Conservation (phyloP, 768 basidiomycete species). For the Auricularia cornea region DNA sequence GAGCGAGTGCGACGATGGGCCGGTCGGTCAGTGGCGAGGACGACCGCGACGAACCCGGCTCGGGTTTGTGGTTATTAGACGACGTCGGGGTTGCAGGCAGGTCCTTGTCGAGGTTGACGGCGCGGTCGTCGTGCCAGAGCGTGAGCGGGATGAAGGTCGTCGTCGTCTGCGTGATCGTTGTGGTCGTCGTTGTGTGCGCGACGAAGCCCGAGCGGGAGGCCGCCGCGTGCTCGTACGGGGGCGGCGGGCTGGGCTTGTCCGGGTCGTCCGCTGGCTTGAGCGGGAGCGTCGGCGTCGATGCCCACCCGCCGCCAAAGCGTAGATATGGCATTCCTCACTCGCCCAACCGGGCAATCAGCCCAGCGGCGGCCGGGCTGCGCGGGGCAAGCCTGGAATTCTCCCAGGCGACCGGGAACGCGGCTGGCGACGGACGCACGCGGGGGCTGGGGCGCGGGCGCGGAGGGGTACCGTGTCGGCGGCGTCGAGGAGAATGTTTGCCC, state of each 20-base stretch:
- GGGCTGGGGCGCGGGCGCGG: no score
- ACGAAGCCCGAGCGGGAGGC: neutral
- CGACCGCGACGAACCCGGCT: neutral
- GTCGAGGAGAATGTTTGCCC: no score
- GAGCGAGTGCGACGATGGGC: slow-evolving; percentile 39
- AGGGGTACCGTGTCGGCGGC: no score
- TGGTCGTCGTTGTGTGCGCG: neutral
- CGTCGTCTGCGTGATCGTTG: slow-evolving; percentile 42
- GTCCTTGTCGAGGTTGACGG: slow-evolving; percentile 32
- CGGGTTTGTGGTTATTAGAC: slow-evolving; percentile 16
- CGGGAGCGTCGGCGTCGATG: neutral
- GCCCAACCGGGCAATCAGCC: no score
- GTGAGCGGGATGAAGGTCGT: slow-evolving; percentile 55
- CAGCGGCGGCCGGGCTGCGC: no score
- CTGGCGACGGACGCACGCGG: no score
- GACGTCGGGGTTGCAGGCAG: slow-evolving; percentile 41
- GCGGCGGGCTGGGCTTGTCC: slow-evolving; percentile 25
- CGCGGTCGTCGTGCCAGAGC: slow-evolving; percentile 44
- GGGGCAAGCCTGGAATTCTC: no score
- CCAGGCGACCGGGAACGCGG: no score
- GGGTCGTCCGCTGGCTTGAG: slow-evolving; percentile 15
- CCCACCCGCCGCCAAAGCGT: neutral
- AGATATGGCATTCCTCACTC: neutral
- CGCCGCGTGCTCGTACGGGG: slow-evolving; percentile 23
- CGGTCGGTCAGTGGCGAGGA: neutral